Base-by-base conservation (phyloP, 371 early-diverging fungal genomes). In the Syncephalastrum contaminatum region DNA sequence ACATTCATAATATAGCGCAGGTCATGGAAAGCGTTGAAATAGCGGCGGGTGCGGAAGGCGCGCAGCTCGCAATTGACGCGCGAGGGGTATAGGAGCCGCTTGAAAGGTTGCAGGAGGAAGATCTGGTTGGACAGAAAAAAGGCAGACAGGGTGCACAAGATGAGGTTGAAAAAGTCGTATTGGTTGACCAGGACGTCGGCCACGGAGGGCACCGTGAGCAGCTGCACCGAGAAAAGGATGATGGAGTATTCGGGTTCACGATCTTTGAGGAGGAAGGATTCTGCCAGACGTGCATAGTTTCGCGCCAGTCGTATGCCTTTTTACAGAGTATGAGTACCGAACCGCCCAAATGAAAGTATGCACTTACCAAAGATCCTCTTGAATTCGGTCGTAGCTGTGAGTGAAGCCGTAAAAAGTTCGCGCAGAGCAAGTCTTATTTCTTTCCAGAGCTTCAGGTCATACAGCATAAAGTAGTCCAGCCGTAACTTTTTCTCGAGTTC, bases 141-240 rank as follows among this genome's bases (percentile, higher is more conserved):
- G 48, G 80, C 78, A 46, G 81, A 68, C 39, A 91, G 67, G 30
- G 87, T 86, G 41, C 75, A 73, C 60, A 84, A 83, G 43, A 89
- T 86, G 53, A 83, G 78, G 53, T 82, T 82, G 64, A 92, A 67
- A 53, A 94, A 87, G 48, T 86, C 80, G 58, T 93, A 91, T 42
- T 91, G 82, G 51, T 84, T 78, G 16, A 90, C 88, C 40, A 97
- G 75, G 54, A 91, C 72, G 19, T 85, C 82, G 4, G 95, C 88
- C 22, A 97, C 84, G 1, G 92, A 91, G 0, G 96, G 96, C 0
- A 92, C 92, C 1, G 98, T 96, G 62, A 96, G 88, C 12, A 96
- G 72, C 69, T 97, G 98, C 14, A 97, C 95, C 4, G 95, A 90
- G 55, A 95, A 89, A 20, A 88, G 78, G 16, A 94, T 88, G 54